Evolutionary conservation across 441 rosid genomes (phyloP), one percentile per base, ranked within the genome.

Genomic region (Daphne laureola): DNA sequence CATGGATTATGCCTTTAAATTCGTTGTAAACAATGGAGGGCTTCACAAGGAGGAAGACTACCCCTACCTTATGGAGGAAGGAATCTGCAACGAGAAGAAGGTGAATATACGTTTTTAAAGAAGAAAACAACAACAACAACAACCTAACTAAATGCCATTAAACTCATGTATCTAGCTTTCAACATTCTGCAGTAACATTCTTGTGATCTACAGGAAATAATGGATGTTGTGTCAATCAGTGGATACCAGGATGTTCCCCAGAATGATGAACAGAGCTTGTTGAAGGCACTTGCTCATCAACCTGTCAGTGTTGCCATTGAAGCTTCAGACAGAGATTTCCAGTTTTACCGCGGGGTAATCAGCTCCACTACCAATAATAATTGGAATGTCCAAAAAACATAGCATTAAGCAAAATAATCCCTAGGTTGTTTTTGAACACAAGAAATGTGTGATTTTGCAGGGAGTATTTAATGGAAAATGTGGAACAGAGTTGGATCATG

Each of bases 21-120:
- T 65, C 62, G 75, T 82, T 14, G 67, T 67, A 31, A 47, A 70
- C 31, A 71, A 61, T 15, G 82, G 86, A 13, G 89, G 86, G 43
- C 75, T 82, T 17, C 86, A 65, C 59, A 73, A 68, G 71, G 86
- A 79, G 58, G 81, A 66, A 31, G 85, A 77, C 62, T 82, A 82
- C 67, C 85, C 89, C 31, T 79, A 75, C 67, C 56, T 81, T 58
- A 82, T 82, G 85, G 78, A 79, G 48, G 85, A 82, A 75, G 83
- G 83, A 41, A 76, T 76, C 49, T 81, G 84, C 48, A 80, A 68
- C 55, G 62, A 50, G 50, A 67, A 73, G 57, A 79, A 79, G 77
- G 83, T 75, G 52, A 13, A 31, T 27, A 9, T 17, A 14, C 45
- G 14, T 11, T 15, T 36, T 36, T 53, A 0, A 21, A 21, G 25